Conservation (phyloP, 2,329 filamentous ascomycete genomes). For the Aspergillus vadensis region DNA sequence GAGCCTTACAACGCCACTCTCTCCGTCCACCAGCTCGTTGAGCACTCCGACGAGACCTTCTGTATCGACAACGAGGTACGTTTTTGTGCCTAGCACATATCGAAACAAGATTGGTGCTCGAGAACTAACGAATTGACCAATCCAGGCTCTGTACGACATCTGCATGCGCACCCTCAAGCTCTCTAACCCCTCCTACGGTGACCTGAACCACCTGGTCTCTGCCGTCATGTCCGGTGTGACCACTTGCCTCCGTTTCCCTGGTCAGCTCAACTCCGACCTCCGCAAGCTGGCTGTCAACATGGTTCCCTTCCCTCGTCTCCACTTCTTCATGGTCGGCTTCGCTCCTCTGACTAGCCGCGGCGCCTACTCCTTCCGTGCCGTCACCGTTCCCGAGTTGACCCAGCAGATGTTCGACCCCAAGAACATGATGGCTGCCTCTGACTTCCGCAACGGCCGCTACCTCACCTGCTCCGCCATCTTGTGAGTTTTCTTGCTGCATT, state of each 20-base stretch:
- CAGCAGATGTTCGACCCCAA: conserved; percentile 99
- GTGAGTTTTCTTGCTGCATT: conserved; percentile 46
- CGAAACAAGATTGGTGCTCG: conserved; percentile 2
- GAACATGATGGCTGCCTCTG: conserved; percentile 99
- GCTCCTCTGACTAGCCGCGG: conserved; percentile 93
- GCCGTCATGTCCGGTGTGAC: conserved; percentile 99
- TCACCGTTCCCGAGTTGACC: conserved; percentile 96
- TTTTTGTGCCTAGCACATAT: not conserved
- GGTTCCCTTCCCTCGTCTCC: conserved; percentile 99
- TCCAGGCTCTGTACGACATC: conserved; percentile 91
- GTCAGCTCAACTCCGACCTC: conserved; percentile 99
- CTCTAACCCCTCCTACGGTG: conserved; percentile 95
- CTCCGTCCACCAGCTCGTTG: conserved; percentile 97
- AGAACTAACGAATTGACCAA: not conserved
- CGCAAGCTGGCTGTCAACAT: conserved; percentile 99
- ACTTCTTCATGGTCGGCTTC: conserved; percentile 99
- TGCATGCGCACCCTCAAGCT: conserved; percentile 99
- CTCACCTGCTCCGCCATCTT: conserved; percentile 99
- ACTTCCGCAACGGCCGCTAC: conserved; percentile 99
- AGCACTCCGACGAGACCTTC: conserved; percentile 99
- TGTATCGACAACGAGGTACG: conserved; percentile 97
- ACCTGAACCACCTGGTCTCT: conserved; percentile 98
- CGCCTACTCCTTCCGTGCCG: conserved; percentile 93
- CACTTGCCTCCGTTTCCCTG: conserved; percentile 97
- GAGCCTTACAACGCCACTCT: conserved; percentile 99